phyloP scores from a whole-genome alignment of 306 rosid genomes.

The Oxytropis ochrocephala region DNA sequence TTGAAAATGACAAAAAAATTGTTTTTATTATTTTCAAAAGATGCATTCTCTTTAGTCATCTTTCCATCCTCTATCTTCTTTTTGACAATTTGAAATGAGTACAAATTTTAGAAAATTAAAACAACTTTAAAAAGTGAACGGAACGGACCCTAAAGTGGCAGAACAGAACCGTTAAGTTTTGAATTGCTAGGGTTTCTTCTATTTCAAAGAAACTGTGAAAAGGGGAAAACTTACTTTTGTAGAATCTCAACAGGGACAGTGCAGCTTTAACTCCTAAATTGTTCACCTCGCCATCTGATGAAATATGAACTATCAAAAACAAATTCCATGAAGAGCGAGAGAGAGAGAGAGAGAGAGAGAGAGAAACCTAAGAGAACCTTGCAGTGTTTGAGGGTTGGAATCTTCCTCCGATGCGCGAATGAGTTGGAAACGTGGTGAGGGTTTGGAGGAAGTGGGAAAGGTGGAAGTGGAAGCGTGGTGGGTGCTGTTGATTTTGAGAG shows the following conservation, averaged over 20 bases:
- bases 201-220: neutral
- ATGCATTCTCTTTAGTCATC: no score
- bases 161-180: no score
- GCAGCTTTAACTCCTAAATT: slow-evolving; percentile 63
- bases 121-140: no score
- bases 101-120: no score
- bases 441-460: slow-evolving; percentile 2
- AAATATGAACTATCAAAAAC: neutral
- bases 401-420: slow-evolving; percentile 9
- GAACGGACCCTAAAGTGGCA: no score
- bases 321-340: neutral
- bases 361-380: slow-evolving; percentile 41
- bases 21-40: no score
- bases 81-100: no score
- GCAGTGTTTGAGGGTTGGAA: slow-evolving; percentile 32
- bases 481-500: slow-evolving; percentile 1
- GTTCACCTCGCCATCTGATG: slow-evolving; percentile 40
- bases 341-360: neutral
- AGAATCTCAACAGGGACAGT: slow-evolving; percentile 57
- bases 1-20: no score
- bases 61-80: no score
- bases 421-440: slow-evolving; percentile 2
- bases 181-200: neutral
- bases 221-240: slow-evolving; percentile 47
- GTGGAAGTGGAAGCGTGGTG: neutral